Percentiles rank a stretch among this genome's conserved stretches.
These are phyloP conservation scores for Corrigiola litoralis DNA, from an alignment of 179 eudicot genomes.

Conservation along the genomic window DNA sequence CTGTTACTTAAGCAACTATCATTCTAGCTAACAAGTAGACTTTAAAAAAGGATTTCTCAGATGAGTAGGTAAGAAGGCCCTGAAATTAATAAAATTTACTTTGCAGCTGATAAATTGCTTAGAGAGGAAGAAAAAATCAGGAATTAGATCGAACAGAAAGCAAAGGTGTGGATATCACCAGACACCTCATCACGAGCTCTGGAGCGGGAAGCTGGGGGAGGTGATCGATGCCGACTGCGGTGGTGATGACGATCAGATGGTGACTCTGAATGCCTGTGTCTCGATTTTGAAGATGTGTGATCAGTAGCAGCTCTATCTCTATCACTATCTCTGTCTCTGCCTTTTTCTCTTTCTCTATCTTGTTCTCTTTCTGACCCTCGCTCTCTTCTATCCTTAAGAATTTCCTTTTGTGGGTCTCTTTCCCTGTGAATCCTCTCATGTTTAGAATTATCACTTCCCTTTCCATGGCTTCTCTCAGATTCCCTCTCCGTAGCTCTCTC, in stretches of 20 bases:
- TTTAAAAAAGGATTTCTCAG: background rate
- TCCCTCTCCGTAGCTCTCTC: conserved; percentile 37
- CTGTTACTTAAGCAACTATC: no score
- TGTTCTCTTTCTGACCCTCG: conserved; percentile 41
- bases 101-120: background rate
- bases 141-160: conserved; percentile 1
- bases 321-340: conserved; percentile 14
- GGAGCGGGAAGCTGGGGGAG: conserved; percentile 41
- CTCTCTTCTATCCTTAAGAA: conserved; percentile 43
- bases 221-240: conserved; percentile 56
- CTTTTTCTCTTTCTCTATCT: conserved; percentile 22
- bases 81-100: background rate
- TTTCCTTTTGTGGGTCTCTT: conserved; percentile 38
- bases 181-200: conserved; percentile 86
- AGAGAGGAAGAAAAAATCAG: background rate
- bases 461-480: conserved; percentile 28
- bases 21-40: background rate
- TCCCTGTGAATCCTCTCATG: conserved; percentile 34
- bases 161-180: conserved; percentile 67
- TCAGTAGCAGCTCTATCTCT: conserved; percentile 35
- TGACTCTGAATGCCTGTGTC: conserved; percentile 52
- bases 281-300: conserved; percentile 52
- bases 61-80: background rate
- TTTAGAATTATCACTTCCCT: conserved; percentile 38
- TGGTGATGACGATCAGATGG: conserved; percentile 55